phyloP scores from a whole-genome alignment of 495 filamentous ascomycete genomes.

The Chaetomium cochliodes region DNA sequence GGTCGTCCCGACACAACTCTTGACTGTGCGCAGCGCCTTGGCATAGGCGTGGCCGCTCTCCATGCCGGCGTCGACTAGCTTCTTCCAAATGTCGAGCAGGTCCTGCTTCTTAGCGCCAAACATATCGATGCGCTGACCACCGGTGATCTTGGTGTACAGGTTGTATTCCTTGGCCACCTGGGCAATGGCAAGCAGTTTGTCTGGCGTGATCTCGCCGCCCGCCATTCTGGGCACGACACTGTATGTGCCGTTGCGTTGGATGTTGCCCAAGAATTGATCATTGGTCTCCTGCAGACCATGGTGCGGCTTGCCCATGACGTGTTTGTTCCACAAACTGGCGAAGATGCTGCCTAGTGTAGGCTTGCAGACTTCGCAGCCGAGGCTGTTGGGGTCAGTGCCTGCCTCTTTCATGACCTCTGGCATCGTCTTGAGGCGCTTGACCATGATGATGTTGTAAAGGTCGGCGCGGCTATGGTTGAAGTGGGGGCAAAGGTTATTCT shows the following conservation, averaged over 20 bases:
- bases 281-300: conserved; percentile 93
- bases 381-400: conserved; percentile 68
- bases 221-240: conserved; percentile 84
- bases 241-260: conserved; percentile 92
- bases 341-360: conserved; percentile 84
- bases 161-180: conserved; percentile 85
- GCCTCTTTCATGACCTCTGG: conserved; percentile 78
- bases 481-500: conserved; percentile 84
- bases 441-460: conserved; percentile 83
- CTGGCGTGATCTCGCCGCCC: conserved; percentile 87
- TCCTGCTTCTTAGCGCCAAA: conserved; percentile 93
- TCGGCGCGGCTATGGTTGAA: conserved; percentile 86
- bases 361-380: conserved; percentile 94
- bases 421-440: conserved; percentile 76
- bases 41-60: conserved; percentile 95
- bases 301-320: conserved; percentile 72
- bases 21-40: conserved; percentile 87
- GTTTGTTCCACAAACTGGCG: conserved; percentile 78
- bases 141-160: conserved; percentile 94
- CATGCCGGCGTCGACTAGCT: conserved; percentile 85
- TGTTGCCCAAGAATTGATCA: conserved; percentile 89
- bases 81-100: conserved; percentile 83
- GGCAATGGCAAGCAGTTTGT: conserved; percentile 85
- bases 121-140: conserved; percentile 93
- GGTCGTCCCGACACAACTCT: conserved; percentile 91